These are phyloP conservation scores for Leccinum uliginosum DNA, from an alignment of 768 basidiomycete genomes.

Conservation along the genomic window DNA sequence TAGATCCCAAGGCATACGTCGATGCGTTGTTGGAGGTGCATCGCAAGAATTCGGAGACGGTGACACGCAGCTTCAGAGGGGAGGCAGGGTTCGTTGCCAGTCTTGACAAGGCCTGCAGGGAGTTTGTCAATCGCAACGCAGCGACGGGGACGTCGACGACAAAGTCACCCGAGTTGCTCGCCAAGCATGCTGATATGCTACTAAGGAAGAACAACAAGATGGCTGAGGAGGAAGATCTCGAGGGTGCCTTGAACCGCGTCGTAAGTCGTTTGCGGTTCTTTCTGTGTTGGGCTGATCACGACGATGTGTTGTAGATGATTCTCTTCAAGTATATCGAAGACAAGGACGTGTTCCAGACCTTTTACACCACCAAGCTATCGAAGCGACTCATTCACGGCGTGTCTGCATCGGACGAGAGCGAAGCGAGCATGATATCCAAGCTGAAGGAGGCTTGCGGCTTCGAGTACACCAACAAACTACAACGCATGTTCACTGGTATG, in stretches of 20 bases:
- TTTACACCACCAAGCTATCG: conserved; percentile 92
- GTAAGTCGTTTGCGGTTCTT: conserved; percentile 41
- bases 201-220: conserved; percentile 95
- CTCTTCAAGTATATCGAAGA: conserved; percentile 98
- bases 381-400: conserved; percentile 88
- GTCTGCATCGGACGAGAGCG: conserved; percentile 93
- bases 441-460: conserved; percentile 95
- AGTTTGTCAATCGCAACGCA: conserved; percentile 91
- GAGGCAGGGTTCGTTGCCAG: conserved; percentile 93
- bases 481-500: conserved; percentile 93
- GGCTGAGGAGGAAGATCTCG: conserved; percentile 76
- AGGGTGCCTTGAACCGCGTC: conserved; percentile 85
- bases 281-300: not conserved
- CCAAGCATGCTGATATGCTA: conserved; percentile 86
- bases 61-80: conserved; percentile 82
- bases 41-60: conserved; percentile 85
- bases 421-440: conserved; percentile 97
- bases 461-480: conserved; percentile 94
- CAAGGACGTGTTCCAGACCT: conserved; percentile 98
- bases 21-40: conserved; percentile 90
- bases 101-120: conserved; percentile 91
- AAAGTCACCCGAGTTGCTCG: conserved; percentile 88
- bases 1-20: conserved; percentile 93
- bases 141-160: conserved; percentile 80
- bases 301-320: conserved; percentile 63